phyloP scores from a whole-genome alignment of 257 asterid genomes.

The Cordia subcordata region DNA sequence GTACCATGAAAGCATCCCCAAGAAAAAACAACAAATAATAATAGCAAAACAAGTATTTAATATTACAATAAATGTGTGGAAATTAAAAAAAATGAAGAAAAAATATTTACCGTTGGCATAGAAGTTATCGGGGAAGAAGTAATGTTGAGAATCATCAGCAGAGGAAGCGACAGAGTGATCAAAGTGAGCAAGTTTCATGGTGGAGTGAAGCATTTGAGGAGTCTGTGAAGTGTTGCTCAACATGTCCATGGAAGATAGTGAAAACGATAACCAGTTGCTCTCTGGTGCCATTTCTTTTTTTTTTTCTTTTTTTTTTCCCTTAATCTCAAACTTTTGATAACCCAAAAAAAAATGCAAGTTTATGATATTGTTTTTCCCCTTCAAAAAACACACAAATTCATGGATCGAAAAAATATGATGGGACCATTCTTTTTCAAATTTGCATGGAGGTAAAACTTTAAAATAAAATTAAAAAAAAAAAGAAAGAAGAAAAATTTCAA shows the following conservation, averaged over 20 bases:
- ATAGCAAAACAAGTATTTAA: background rate
- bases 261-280: constrained; percentile 85
- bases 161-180: constrained; percentile 17
- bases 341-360: too few species aligned
- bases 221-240: constrained; percentile 36
- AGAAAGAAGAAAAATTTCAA: too few species aligned
- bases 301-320: background rate
- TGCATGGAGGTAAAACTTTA: too few species aligned
- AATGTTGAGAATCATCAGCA: constrained; percentile 39
- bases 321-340: too few species aligned
- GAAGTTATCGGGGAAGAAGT: constrained; percentile 66
- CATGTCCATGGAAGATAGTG: constrained; percentile 78
- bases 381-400: too few species aligned
- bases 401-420: too few species aligned
- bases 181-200: constrained; percentile 25
- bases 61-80: background rate
- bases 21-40: background rate
- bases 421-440: too few species aligned
- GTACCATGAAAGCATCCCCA: background rate
- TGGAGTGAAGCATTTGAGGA: constrained; percentile 27
- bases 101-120: constrained; percentile 45
- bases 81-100: background rate
- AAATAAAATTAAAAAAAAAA: too few species aligned
- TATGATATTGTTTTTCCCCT: too few species aligned
- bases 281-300: constrained; percentile 60